Percentiles rank a stretch among this genome's conserved stretches.
These are phyloP conservation scores for Erysimum cheiranthoides DNA, from an alignment of 345 rosid species.

Conservation along the genomic window DNA sequence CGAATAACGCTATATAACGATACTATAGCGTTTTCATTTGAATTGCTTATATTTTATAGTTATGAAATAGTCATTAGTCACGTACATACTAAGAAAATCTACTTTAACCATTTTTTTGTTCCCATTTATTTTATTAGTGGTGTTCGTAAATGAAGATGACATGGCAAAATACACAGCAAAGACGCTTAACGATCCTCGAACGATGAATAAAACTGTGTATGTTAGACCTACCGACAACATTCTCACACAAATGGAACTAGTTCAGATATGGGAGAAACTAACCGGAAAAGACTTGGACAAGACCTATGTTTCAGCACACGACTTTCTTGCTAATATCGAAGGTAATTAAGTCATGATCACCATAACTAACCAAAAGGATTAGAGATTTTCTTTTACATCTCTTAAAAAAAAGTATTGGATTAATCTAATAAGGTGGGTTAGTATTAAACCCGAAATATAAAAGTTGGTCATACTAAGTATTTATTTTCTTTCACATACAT, in stretches of 20 bases:
- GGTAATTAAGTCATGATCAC: conserved; percentile 28
- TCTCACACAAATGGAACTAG: conserved; percentile 62
- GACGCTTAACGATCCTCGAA: conserved; percentile 72
- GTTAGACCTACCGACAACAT: conserved; percentile 64
- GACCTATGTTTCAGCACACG: conserved; percentile 48
- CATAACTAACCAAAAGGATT: background rate
- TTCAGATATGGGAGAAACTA: conserved; percentile 73
- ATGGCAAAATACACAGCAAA: conserved; percentile 64
- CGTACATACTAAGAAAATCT: too few species aligned
- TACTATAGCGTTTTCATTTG: background rate
- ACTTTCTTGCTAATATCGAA: conserved; percentile 64
- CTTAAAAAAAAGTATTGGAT: too few species aligned
- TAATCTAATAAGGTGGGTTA: too few species aligned
- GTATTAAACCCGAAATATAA: background rate
- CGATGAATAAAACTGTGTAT: conserved; percentile 68
- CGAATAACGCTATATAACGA: too few species aligned
- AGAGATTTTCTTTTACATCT: background rate
- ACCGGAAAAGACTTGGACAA: conserved; percentile 55
- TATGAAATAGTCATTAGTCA: background rate
- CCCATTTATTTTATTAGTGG: conserved; percentile 40
- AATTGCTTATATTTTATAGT: background rate
- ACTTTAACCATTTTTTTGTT: background rate
- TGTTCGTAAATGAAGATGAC: conserved; percentile 66
- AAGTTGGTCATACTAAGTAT: background rate
- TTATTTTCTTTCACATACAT: background rate